These are phyloP conservation scores for Fusarium nelsonii DNA, from an alignment of 2,329 filamentous ascomycete genomes.

Conservation along the genomic window DNA sequence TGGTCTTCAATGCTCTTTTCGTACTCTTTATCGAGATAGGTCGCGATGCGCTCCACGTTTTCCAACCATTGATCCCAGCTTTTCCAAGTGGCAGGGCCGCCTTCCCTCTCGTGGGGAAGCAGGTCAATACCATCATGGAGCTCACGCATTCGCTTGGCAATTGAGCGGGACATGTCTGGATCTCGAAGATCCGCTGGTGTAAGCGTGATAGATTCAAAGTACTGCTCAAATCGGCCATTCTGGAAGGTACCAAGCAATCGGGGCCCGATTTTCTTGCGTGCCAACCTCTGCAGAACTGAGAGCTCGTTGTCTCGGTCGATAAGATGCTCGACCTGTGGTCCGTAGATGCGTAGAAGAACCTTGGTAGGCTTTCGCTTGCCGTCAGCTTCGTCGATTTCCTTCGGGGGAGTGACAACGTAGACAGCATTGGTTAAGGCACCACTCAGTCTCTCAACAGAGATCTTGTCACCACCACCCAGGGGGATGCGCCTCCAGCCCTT, in stretches of 20 bases:
- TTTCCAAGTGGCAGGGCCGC: conserved; percentile 85
- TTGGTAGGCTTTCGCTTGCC: conserved; percentile 69
- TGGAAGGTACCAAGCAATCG: conserved; percentile 90
- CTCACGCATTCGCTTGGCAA: conserved; percentile 97
- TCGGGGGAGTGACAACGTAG: conserved; percentile 89
- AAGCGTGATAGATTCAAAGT: conserved; percentile 85
- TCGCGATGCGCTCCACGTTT: conserved; percentile 71
- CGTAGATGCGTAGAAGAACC: conserved; percentile 90
- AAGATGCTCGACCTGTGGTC: conserved; percentile 92
- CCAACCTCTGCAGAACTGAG: conserved; percentile 84
- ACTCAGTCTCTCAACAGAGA: conserved; percentile 82
- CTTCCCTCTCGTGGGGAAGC: conserved; percentile 79
- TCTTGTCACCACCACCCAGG: conserved; percentile 74
- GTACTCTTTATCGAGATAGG: conserved; percentile 70
- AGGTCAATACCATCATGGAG: conserved; percentile 94
- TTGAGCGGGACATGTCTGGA: conserved; percentile 87
- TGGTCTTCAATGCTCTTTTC: conserved; percentile 52
- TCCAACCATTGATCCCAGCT: conserved; percentile 96
- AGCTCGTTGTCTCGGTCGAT: conserved; percentile 95
- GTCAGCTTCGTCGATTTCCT: conserved; percentile 62
- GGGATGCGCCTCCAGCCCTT: conserved; percentile 92
- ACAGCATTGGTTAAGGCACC: conserved; percentile 96
- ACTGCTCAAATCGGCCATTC: conserved; percentile 97
- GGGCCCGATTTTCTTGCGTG: conserved; percentile 92
- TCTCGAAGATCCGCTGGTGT: conserved; percentile 81